Base-by-base conservation (phyloP, 2,329 filamentous ascomycete species). In the Monilinia laxa region DNA sequence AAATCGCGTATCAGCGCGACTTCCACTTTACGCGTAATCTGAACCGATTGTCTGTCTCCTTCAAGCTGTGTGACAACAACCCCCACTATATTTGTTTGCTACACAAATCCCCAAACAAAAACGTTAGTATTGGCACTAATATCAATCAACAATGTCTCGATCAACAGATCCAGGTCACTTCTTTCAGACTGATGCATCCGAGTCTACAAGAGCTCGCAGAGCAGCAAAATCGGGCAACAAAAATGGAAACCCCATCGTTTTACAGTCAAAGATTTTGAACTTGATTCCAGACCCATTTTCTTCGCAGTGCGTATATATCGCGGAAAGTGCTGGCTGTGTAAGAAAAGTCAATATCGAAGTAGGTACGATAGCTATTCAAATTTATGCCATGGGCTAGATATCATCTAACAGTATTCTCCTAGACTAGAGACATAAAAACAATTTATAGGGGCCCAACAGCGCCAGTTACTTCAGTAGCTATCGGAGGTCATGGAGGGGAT, bases 221-320 rank as follows among this genome's bases (percentile, higher is more conserved):
- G 86, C 87, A 28, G 85, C 87, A 72, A 92, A 91, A 76, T 80
- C 87, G 10, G 79, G 78, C 69, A 99, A 98, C 80, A 90, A 88
- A 70, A 84, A 91, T 82, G 95, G 95, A 75, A 84, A 87, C 68
- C 95, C 94, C 4, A 87, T 97, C 72, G 83, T 83, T 66, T 83
- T 97, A 67, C 88, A 90, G 71, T 94, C 92, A 70, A 99, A 99
- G 80, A 86, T 98, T 67, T 83, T 97, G 64, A 92, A 90, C 38
- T 85, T 91, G 40, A 80, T 86, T 28, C 76, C 84, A 14, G 91
- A 96, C 75, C 90, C 91, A 10, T 80, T 82, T 60, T 84, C 86
- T 63, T 78, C 84, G 3, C 75, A 79, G 16, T 81, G 81, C 23
- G 81, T 97, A 51, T 93, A 92, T 77, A 82, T 97, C 45, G 93